A percentile compares a stretch with the other conserved stretches of the same genome.
Conservation (phyloP, 2,329 filamentous ascomycete genomes). For the Stemphylium vesicarium region DNA sequence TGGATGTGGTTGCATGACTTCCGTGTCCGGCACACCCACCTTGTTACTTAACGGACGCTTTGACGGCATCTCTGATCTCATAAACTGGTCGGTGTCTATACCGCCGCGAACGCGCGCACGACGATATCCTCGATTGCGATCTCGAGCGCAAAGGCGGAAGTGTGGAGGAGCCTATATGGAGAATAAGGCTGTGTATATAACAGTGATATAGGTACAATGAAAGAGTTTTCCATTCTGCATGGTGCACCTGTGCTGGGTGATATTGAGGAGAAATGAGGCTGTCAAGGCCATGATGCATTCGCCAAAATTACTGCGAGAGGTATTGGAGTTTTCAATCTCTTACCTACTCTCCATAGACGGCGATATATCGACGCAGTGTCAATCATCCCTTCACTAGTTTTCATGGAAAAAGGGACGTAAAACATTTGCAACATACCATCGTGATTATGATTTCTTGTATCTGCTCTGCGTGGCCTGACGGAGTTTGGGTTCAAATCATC, state of each 20-base stretch:
- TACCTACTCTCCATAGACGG: constrained; percentile 40
- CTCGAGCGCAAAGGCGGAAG: background rate
- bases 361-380: constrained; percentile 49
- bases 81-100: constrained; percentile 61
- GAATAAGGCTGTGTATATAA: constrained; percentile 5
- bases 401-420: constrained; percentile 46
- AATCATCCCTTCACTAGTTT: constrained; percentile 47
- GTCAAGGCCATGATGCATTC: constrained; percentile 9
- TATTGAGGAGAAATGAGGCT: background rate
- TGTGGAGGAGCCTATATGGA: background rate
- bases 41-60: constrained; percentile 98
- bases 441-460: background rate
- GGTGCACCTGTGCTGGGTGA: constrained; percentile 4
- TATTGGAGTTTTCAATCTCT: constrained; percentile 34
- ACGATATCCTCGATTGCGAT: background rate
- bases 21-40: constrained; percentile 98
- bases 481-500: no score
- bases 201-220: constrained; percentile 6
- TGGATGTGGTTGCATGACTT: constrained; percentile 82
- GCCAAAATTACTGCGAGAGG: constrained; percentile 40
- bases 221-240: constrained; percentile 2
- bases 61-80: constrained; percentile 92
- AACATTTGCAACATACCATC: constrained; percentile 41
- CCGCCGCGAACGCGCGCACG: constrained; percentile 8
- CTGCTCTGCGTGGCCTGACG: constrained; percentile 28